These are phyloP conservation scores for Pachysandra terminalis DNA, from an alignment of 164 flowering plant genomes.

Conservation along the genomic window DNA sequence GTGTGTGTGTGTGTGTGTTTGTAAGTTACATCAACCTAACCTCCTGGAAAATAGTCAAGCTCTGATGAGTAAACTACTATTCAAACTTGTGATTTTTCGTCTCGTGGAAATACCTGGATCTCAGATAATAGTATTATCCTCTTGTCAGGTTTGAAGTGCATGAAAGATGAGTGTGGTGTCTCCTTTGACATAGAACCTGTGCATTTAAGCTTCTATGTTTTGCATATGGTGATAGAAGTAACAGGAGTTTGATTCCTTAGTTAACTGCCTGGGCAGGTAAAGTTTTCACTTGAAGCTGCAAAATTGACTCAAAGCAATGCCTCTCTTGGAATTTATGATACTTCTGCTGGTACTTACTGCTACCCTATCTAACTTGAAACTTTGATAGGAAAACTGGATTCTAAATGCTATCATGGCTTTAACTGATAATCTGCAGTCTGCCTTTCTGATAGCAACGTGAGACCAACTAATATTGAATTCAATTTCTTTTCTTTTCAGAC, in stretches of 20 bases:
- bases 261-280: slow-evolving; percentile 49
- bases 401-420: background rate
- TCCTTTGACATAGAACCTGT: too few species aligned
- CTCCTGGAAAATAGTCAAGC: too few species aligned
- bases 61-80: too few species aligned
- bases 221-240: background rate
- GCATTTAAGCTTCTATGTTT: too few species aligned
- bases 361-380: background rate
- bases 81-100: too few species aligned
- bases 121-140: too few species aligned
- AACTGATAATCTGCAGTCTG: background rate
- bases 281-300: slow-evolving; percentile 85
- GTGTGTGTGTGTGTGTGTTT: too few species aligned
- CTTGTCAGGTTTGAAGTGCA: too few species aligned
- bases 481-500: slow-evolving; percentile 38
- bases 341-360: slow-evolving; percentile 60
- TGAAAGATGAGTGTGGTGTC: too few species aligned
- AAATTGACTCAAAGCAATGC: slow-evolving; percentile 62
- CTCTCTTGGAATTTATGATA: slow-evolving; percentile 64
- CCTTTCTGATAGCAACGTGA: background rate
- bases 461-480: slow-evolving; percentile 8
- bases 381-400: background rate
- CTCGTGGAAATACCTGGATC: too few species aligned
- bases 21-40: too few species aligned
- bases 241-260: slow-evolving; percentile 2